Evolutionary conservation across 345 rosid species (phyloP).

Genomic region (Stellera chamaejasme): DNA sequence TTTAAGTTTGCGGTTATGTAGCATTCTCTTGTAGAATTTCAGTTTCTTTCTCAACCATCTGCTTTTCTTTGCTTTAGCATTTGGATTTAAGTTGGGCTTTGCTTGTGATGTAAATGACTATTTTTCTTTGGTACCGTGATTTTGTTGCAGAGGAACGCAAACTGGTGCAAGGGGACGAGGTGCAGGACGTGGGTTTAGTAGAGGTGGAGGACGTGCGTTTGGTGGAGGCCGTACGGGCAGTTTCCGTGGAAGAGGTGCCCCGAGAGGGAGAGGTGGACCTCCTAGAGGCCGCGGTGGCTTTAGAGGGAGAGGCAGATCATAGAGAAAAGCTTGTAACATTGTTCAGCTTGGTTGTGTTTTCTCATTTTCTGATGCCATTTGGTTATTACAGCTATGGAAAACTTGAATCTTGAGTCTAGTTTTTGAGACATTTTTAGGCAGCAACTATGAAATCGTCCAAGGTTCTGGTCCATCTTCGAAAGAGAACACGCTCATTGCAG

Average conservation of each 20-base stretch:
- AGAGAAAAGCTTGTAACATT: conserved; percentile 21
- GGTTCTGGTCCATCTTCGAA: too few relatives aligned
- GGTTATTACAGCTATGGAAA: conserved; percentile 11
- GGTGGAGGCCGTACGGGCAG: conserved; percentile 38
- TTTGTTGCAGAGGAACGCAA: conserved; percentile 34
- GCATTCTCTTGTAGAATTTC: background rate
- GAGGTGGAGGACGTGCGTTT: conserved; percentile 20
- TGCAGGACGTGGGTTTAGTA: conserved; percentile 37
- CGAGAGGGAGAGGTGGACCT: conserved; percentile 66
- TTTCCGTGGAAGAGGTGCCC: conserved; percentile 63
- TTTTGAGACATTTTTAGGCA: background rate
- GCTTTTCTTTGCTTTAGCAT: background rate
- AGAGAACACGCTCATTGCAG: too few relatives aligned
- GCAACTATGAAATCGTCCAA: too few relatives aligned
- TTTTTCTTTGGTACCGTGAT: background rate
- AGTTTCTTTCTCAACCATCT: too few relatives aligned
- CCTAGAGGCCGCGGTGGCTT: conserved; percentile 54
- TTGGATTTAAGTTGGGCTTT: background rate
- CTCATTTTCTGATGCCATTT: conserved; percentile 7
- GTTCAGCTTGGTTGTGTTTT: conserved; percentile 6
- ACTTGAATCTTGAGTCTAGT: conserved; percentile 8
- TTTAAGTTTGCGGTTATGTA: background rate
- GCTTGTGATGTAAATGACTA: background rate
- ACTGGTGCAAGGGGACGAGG: conserved; percentile 37
- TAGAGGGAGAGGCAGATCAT: conserved; percentile 60